Evolutionary conservation across 768 basidiomycete genomes (phyloP).

Genomic region (Kwoniella heveanensis): DNA sequence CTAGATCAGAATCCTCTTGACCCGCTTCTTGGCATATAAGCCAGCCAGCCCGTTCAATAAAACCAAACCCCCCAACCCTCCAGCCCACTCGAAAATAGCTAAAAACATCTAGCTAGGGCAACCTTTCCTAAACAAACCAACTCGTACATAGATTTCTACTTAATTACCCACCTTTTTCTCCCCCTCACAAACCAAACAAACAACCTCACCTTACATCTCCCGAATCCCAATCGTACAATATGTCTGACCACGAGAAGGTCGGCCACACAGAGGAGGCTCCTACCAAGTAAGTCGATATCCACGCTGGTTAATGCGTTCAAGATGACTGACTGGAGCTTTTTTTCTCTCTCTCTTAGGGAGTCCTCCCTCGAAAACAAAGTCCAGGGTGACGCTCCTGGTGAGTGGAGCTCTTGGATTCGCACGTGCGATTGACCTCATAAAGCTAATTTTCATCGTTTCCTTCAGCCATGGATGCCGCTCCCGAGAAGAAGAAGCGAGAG

Average conservation of each 20-base stretch:
- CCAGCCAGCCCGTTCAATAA: conserved; percentile 13
- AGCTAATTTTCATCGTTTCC: neutral
- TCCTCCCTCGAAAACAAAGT: conserved; percentile 36
- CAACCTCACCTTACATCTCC: conserved; percentile 1
- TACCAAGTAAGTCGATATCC: conserved; percentile 52
- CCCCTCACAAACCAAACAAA: conserved; percentile 13
- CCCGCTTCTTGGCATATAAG: conserved; percentile 24
- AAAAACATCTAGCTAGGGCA: conserved; percentile 25
- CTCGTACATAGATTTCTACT: conserved; percentile 15
- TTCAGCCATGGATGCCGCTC: conserved; percentile 24
- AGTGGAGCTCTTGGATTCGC: conserved; percentile 14
- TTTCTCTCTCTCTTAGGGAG: conserved; percentile 25
- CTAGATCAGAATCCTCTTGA: conserved; percentile 22
- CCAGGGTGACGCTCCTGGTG: conserved; percentile 34
- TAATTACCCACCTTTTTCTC: conserved; percentile 1
- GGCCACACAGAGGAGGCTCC: conserved; percentile 45
- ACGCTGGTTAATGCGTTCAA: neutral
- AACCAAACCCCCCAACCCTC: neutral
- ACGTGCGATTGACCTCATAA: conserved; percentile 6
- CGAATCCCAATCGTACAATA: conserved; percentile 9
- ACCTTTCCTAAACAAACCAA: conserved; percentile 10
- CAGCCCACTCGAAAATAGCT: conserved; percentile 28
- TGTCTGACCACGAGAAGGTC: conserved; percentile 44
- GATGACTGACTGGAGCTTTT: conserved; percentile 3
- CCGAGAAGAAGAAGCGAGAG: conserved; percentile 52